These are phyloP conservation scores for Pythium aquatile DNA, from an alignment of 352 stramenopile genomes.

Conservation along the genomic window DNA sequence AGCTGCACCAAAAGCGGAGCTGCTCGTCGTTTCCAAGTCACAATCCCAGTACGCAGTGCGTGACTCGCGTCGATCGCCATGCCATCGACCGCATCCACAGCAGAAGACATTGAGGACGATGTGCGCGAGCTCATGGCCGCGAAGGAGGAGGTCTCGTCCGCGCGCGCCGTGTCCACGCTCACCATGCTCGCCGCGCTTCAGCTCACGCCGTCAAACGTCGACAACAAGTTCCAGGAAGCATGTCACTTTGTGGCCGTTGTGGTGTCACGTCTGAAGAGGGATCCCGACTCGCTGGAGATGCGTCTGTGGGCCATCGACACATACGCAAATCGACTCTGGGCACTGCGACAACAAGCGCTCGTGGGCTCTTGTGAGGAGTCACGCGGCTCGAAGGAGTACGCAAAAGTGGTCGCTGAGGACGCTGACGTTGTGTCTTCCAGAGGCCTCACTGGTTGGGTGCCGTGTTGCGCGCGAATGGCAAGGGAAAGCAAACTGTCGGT, in stretches of 20 bases:
- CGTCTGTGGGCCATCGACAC: constrained; percentile 48
- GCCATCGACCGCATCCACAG: background rate
- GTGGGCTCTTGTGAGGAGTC: constrained; percentile 61
- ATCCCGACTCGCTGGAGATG: constrained; percentile 46
- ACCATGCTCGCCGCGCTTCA: constrained; percentile 19
- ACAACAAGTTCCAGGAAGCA: constrained; percentile 37
- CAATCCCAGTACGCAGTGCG: background rate
- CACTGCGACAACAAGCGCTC: constrained; percentile 53
- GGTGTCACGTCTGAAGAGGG: constrained; percentile 50
- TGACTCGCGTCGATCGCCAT: no score
- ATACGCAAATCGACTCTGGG: constrained; percentile 48
- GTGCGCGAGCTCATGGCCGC: constrained; percentile 36
- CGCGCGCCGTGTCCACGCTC: background rate
- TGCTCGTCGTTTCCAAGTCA: background rate
- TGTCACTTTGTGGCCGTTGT: constrained; percentile 58
- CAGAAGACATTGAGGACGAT: constrained; percentile 29
- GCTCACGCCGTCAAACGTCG: constrained; percentile 13
- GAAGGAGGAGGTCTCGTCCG: constrained; percentile 4
- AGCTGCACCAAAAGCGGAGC: background rate
- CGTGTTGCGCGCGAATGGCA: constrained; percentile 47
- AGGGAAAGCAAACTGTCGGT: constrained; percentile 50
- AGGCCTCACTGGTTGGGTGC: constrained; percentile 18
- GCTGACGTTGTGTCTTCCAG: background rate
- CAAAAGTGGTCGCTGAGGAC: constrained; percentile 10
- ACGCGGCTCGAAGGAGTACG: constrained; percentile 47